Base-by-base conservation (phyloP, 1,284 basidiomycete genomes). In the Puccinia horiana region DNA sequence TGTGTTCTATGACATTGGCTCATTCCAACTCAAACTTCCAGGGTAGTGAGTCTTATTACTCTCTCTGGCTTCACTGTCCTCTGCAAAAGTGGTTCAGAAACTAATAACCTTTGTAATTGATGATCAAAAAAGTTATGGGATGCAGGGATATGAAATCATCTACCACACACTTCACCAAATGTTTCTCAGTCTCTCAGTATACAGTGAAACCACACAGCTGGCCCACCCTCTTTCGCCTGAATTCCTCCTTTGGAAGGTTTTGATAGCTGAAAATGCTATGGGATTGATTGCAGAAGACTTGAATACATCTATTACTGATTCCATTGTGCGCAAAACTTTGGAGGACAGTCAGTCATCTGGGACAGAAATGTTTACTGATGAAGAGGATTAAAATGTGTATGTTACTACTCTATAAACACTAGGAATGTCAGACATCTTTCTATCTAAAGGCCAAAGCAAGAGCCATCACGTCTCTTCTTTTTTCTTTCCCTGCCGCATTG, bases 231-330 rank as follows among this genome's bases (percentile, higher is more conserved):
- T 73, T 12, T 35, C 20, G 0, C 44, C 44, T 3, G n/a, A 73
- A 16, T 49, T 20, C 3, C 18, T 73, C 3, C 20, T 73, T 18
- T n/a, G 44, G 18, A 32, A 40, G 47, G 70, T 44, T 8, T n/a
- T 73, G 14, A 2, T 73, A 20, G 23, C 70, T 1, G 70, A 73
- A n/a, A 11, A 20, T 2, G 52, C 44, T 2, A 18, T 32, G 2
- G 49, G 47, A 12, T n/a, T 73, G 23, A 73, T 73, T 49, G 70
- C 70, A 3, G 70, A 73, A 32, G 70, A 73, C 9, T 23, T 73
- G 2, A 4, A 9, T 6, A 20, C 26, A 2, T 20, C 14, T 14
- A 4, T 6, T 6, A 73, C 47, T 2, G 44, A 73, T 52, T 23
- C 44, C 9, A 12, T 9, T 1, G 44, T 73, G 2, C 2, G n/a